Conservation (phyloP, 2,329 filamentous ascomycete genomes). For the Fusarium globosum region DNA sequence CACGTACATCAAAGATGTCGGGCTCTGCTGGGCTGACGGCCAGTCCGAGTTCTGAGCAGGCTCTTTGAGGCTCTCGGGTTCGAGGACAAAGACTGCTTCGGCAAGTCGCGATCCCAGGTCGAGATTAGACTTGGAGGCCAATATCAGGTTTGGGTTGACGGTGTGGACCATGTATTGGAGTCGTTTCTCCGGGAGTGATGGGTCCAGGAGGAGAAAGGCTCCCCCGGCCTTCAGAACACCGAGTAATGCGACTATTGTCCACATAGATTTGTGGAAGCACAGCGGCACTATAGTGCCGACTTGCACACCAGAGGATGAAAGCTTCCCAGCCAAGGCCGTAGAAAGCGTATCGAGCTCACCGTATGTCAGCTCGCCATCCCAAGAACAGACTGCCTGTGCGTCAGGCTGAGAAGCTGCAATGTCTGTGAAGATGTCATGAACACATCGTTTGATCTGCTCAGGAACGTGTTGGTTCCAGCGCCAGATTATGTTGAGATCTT, state of each 20-base stretch:
- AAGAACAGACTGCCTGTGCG: not conserved
- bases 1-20: constrained; percentile 44
- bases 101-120: no score
- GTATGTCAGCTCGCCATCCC: constrained; percentile 5
- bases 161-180: not conserved
- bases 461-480: no score
- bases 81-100: no score
- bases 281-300: constrained; percentile 33
- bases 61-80: not conserved
- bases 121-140: not conserved
- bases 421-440: no score
- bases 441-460: no score
- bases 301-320: no score
- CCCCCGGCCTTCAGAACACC: not conserved
- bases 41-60: not conserved
- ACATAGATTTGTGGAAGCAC: constrained; percentile 2
- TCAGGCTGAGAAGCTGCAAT: no score
- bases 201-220: not conserved
- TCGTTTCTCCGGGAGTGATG: not conserved
- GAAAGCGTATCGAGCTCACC: not conserved
- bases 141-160: not conserved
- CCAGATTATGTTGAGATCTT: no score
- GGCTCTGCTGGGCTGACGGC: not conserved
- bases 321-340: not conserved
- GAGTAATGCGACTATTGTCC: not conserved